Evolutionary conservation across 768 basidiomycete genomes (phyloP), one percentile per base, ranked within the genome.

Genomic region (Xerocomellus dryophilus): DNA sequence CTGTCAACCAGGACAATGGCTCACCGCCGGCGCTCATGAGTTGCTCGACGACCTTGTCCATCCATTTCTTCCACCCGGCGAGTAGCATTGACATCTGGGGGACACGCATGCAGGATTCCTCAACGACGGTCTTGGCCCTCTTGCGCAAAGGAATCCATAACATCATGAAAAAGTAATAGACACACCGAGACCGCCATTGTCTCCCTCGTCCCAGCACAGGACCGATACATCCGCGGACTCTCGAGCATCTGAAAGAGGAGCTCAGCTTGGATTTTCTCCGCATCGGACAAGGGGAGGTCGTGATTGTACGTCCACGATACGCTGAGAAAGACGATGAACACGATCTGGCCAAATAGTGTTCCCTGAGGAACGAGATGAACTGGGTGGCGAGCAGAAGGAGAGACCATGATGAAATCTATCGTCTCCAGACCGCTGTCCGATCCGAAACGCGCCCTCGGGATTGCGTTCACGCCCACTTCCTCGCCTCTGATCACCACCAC

Each of bases 231-330:
- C 10, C 18, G 0, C 0, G 61, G 65, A 5, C 43, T 8, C 4
- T 38, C 55, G 14, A 67, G 59, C 25, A 34, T 50, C 25, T 47
- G 7, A 14, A 56, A 63, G 21, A 71, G 55, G 7, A 66, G 18
- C 0, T 23, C 2, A 17, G 42, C 40, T 41, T 69, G 65, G 43
- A 66, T 58, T 47, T 62, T 69, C 49, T 65, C 61, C 36, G 56
- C 65, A 55, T 79, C 75, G 67, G 77, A 51, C 3, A 65, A 69
- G 5, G 71, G 64, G 3, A 71, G 57, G 41, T 63, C 71, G 0
- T 64, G 62, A 32, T 69, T 74, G 34, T 74, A 71, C 8, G 18
- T 50, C 73, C 73, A 74, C 0, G 71, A 74, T 2, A 61, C 58
- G 7, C 47, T 61, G 42, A 74, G 59, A 7, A 69, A 66, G 11